Base-by-base conservation (phyloP, 129 eudicot species). In the Artemisia argyi region DNA sequence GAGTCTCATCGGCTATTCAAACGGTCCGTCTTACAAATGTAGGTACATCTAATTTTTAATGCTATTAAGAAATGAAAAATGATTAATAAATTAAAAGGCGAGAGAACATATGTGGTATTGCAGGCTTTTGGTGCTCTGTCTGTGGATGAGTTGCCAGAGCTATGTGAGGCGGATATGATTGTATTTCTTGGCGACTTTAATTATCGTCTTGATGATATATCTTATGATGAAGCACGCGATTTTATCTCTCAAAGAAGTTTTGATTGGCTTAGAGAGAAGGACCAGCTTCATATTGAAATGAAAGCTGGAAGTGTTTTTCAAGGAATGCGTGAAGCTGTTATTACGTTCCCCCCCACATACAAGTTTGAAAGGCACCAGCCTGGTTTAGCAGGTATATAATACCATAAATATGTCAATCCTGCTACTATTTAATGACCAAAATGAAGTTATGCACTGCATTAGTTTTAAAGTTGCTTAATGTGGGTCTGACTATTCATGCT, bases 291-390 rank as follows among this genome's bases (percentile, higher is more conserved):
- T 65, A 86, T 84, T 15, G 98, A 94, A 79, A 94, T 94, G 98
- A 79, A 81, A 81, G 92, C 93, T 75, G 98, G 98, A 58, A 90
- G 77, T 79, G 98, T 88, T 65, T 94, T 94, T 68, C 98, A 94
- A 79, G 98, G 98, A 81, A 90, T 94, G 98, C 96, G 98, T 66
- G 98, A 94, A 88, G 97, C 98, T 65, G 78, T 90, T 42, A 83
- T 94, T 55, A 79, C 80, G 17, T 94, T 94, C 56, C 97, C 98
- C 12, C 98, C 98, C 2, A 94, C 98, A 3, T 94, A 94, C 84
- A 94, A 94, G 71, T 90, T 94, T 76, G 98, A 90, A 64, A 86
- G 77, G 72, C 91, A 94, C 76, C 98, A 88, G 72, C 80, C 88
- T 76, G 98, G 97, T 79, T 86, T 90, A 84, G 96, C 96, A 79